Base-by-base conservation (phyloP, 257 asterid genomes). In the Orobanche coerulescens region DNA sequence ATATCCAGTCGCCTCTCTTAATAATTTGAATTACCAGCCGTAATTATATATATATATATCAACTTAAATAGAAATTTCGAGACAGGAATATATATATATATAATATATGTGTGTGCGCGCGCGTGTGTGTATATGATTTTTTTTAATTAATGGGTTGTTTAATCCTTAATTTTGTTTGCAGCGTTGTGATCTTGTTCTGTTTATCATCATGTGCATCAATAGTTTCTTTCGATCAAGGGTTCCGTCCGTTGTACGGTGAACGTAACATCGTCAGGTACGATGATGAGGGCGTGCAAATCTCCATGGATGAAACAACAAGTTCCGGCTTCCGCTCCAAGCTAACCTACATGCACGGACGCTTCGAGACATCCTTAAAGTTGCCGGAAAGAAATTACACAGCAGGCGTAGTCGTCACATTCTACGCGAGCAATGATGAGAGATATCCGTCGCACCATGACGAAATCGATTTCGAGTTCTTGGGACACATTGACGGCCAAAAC, bases 401-500 rank as follows among this genome's bases (percentile, higher is more conserved):
- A 1, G 83, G 80, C 20, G 80, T 75, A 2, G 84, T 79, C 1
- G 79, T 76, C 19, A 62, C 79, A 8, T 79, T 70, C 63, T 76
- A 79, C 78, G 22, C 67, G 6, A 31, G 54, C 58, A 79, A 79
- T 46, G 47, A 61, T 12, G 74, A 54, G 5, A 67, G 61, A 43
- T 76, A 66, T 26, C 84, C 74, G 0, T 15, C 43, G 54, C 20
- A 5, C 56, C 84, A 50, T 49, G 84, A 79, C 64, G 81, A 73
- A 52, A 67, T 73, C 22, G 84, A 79, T 10, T 62, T 76, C 42
- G 79, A 79, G 81, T 76, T 76, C 55, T 59, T 79, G 37, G 84
- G 78, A 0, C 84, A 66, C 69, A 31, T 31, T 18, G 39, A 24
- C 13, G 77, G 75, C 13, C 53, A 60, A 12, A 57, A 71, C 8